Conservation (phyloP, 140 eudicot genomes). For the Flaveria floridana region DNA sequence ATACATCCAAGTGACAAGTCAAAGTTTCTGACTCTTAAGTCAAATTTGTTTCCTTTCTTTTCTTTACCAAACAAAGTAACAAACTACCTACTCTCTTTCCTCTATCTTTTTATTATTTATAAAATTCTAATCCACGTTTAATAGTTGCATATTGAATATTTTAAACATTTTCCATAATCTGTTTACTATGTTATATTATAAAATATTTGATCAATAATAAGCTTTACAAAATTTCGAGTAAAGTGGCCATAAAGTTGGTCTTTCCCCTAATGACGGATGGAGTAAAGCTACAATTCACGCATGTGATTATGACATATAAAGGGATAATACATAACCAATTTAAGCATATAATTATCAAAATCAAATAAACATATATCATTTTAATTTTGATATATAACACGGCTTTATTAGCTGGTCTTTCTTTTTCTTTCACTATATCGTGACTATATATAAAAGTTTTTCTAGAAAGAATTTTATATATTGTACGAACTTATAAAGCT, state of each 20-base stretch:
- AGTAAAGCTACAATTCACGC: too few relatives aligned
- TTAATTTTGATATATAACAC: neutral
- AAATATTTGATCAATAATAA: neutral
- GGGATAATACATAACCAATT: neutral
- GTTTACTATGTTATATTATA: neutral
- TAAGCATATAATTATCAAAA: too few relatives aligned
- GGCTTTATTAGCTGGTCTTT: neutral
- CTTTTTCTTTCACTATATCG: neutral
- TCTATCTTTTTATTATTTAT: neutral
- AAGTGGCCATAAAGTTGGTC: neutral
- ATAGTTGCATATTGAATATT: conserved; percentile 4
- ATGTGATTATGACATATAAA: too few relatives aligned
- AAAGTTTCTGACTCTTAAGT: conserved; percentile 12
- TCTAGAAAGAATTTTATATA: too few relatives aligned
- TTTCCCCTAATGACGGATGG: too few relatives aligned
- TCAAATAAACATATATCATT: neutral
- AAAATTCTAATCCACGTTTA: neutral
- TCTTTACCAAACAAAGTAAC: neutral
- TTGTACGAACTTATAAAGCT: too few relatives aligned
- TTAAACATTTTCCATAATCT: neutral
- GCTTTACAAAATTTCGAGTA: neutral
- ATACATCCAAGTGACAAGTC: neutral
- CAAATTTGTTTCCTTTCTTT: conserved; percentile 11
- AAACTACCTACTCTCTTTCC: conserved; percentile 9
- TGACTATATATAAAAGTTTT: neutral